Evolutionary conservation across 106 monocot genomes (phyloP).

Genomic region (Iris macrosiphon): DNA sequence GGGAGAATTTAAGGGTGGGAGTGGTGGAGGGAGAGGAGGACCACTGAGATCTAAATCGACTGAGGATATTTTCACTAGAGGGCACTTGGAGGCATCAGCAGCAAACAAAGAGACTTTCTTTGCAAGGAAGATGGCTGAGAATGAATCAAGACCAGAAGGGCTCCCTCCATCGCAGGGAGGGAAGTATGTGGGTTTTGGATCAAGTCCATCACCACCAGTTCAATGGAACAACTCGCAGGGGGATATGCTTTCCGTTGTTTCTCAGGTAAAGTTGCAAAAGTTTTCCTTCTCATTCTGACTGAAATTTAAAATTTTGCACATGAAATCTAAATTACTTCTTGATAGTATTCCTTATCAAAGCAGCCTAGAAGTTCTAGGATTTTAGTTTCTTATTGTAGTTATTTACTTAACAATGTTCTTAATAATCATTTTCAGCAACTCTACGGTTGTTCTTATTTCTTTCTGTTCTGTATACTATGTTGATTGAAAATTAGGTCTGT

Average conservation of each 20-base stretch:
- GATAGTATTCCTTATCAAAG: too few relatives aligned
- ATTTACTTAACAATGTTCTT: too few relatives aligned
- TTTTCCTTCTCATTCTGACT: too few relatives aligned
- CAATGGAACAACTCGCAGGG: constrained; percentile 15
- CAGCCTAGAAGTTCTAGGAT: too few relatives aligned
- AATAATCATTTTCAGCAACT: too few relatives aligned
- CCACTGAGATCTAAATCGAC: constrained; percentile 54
- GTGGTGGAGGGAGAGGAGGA: constrained; percentile 5
- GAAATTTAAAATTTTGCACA: too few relatives aligned
- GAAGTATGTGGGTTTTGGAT: constrained; percentile 72
- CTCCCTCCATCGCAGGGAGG: constrained; percentile 65
- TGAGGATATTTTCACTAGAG: constrained; percentile 41
- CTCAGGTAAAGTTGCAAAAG: constrained; percentile 14
- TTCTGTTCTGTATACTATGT: too few relatives aligned
- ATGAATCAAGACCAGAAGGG: constrained; percentile 49
- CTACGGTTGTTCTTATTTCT: too few relatives aligned
- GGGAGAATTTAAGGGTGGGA: constrained; percentile 32
- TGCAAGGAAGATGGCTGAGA: constrained; percentile 51
- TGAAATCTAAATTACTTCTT: too few relatives aligned
- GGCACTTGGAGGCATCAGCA: constrained; percentile 46
- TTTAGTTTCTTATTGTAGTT: too few relatives aligned
- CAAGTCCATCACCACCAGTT: constrained; percentile 22
- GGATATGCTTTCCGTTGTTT: constrained; percentile 14
- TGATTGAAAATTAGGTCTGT: too few relatives aligned
- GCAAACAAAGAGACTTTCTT: constrained; percentile 55